A percentile compares a stretch with the other conserved stretches of the same genome.
Evolutionary conservation across 345 rosid genomes (phyloP).

Genomic region (Aethionema arabicum): DNA sequence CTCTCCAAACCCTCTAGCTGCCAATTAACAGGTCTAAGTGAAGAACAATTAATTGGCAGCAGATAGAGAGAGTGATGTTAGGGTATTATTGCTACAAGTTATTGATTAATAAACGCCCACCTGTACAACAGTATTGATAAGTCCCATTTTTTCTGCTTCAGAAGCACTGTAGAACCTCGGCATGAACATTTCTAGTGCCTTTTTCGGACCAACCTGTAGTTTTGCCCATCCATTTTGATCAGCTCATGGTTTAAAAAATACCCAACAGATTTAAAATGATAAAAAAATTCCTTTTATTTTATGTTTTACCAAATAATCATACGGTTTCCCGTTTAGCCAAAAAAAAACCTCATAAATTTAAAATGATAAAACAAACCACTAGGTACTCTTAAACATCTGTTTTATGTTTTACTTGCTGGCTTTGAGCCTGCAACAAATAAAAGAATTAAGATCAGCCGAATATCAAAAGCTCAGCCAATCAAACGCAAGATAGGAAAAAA

Average conservation of each 20-base stretch:
- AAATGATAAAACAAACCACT: no score
- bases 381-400: no score
- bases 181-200: slow-evolving; percentile 88
- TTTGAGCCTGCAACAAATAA: no score
- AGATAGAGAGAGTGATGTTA: neutral
- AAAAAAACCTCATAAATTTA: no score
- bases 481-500: no score
- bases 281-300: no score
- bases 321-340: no score
- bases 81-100: neutral
- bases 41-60: neutral
- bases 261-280: no score
- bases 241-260: neutral
- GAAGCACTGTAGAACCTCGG: slow-evolving; percentile 80
- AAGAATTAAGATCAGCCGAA: no score
- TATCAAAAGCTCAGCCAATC: no score
- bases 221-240: slow-evolving; percentile 9
- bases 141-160: slow-evolving; percentile 96
- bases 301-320: no score
- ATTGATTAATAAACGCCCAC: slow-evolving; percentile 32
- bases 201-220: slow-evolving; percentile 82
- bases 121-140: slow-evolving; percentile 78
- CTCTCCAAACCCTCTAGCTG: slow-evolving; percentile 83
- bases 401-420: no score
- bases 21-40: slow-evolving; percentile 15